Base-by-base conservation (phyloP, 2,329 filamentous ascomycete genomes). In the Pseudogymnoascus sp. region DNA sequence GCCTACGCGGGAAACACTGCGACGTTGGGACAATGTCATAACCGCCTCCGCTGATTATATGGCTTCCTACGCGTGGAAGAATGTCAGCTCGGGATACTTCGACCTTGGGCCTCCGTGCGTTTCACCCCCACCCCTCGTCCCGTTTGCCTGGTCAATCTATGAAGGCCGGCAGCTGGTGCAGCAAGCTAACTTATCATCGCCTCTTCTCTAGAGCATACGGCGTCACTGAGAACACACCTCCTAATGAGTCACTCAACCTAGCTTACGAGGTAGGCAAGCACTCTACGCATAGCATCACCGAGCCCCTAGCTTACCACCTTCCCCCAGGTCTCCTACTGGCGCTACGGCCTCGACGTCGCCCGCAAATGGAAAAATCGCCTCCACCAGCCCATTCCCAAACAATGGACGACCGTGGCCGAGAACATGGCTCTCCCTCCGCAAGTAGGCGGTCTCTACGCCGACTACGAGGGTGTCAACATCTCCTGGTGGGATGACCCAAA, bases 21-120 rank as follows among this genome's bases (percentile, higher is more conserved):
- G 68, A 40, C 77, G 77, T 35, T 86, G 84, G 84, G 78, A 85
- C 61, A 68, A 68, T 0, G 69, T 85, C 13, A 66, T 86, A 1
- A 76, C 74, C 1, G 74, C 75, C 0, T 76, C 79, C 0, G 83
- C 83, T 0, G 79, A 84, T 64, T 86, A 83, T 67, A 85, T 86
- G 83, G 79, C 75, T 2, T 80, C 77, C 4, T 85, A 79, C 65
- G 81, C 81, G 0, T 85, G 76, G 71, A 79, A 72, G 66, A 85
- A 86, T 66, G 35, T 13, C 10, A 41, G 60, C 15, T 58, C 33
- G 64, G 63, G 62, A 35, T 71, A 77, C 21, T 85, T 83, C 65
- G 83, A 82, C 62, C 73, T 82, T 4, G 79, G 79, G 0, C 78
- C 79, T 3, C 79, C 79, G 35, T 37, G n/a, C 4, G 35, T 13